A percentile compares a stretch with the other conserved stretches of the same genome.
Conservation (phyloP, 345 rosid genomes). For the Lenwebbia sp. region DNA sequence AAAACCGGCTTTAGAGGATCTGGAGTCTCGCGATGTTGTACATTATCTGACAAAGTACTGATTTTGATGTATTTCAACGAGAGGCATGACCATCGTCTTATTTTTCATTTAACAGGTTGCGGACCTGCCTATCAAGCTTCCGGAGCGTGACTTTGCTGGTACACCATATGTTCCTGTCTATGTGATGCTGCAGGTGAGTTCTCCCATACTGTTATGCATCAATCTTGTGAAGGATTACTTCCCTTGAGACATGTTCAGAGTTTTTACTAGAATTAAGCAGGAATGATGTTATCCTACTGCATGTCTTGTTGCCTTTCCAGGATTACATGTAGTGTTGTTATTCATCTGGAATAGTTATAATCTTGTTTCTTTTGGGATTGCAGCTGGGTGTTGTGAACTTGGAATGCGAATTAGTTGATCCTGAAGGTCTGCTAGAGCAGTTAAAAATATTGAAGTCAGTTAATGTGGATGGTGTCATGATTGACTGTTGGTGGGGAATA, state of each 20-base stretch:
- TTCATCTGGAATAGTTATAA: background rate
- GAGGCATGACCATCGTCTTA: background rate
- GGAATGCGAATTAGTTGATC: slow-evolving; percentile 66
- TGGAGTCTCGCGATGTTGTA: background rate
- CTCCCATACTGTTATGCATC: background rate
- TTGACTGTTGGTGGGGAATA: slow-evolving; percentile 98
- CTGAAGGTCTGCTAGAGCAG: slow-evolving; percentile 51
- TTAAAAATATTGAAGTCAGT: slow-evolving; percentile 54
- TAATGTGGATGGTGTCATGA: slow-evolving; percentile 82
- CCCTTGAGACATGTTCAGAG: background rate
- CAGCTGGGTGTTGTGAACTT: slow-evolving; percentile 70
- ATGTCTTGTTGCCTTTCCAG: background rate
- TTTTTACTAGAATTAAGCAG: background rate
- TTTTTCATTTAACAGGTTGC: background rate
- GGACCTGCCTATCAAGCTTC: background rate
- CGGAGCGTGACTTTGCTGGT: slow-evolving; percentile 78
- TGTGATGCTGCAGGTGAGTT: slow-evolving; percentile 87
- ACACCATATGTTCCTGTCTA: slow-evolving; percentile 76
- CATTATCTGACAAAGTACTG: background rate
- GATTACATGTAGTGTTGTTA: background rate
- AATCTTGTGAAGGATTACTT: background rate
- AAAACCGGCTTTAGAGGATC: background rate
- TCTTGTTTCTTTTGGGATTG: slow-evolving; percentile 2
- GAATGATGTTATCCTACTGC: background rate
- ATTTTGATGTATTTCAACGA: background rate